Evolutionary conservation across 257 asterid species (phyloP).

Genomic region (Solanum sparsipilum): DNA sequence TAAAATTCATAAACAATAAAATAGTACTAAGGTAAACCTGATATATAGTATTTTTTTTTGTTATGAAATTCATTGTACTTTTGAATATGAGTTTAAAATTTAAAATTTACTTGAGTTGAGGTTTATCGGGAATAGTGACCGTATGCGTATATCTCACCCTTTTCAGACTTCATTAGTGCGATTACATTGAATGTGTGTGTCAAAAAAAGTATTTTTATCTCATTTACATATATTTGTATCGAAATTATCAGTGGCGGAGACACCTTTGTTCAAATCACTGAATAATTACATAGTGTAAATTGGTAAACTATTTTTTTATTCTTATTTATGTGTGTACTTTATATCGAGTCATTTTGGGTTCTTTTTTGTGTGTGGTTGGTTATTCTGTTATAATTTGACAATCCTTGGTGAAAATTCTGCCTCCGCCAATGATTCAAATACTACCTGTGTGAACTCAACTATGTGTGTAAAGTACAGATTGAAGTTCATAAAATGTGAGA

Average conservation of each 20-base stretch:
- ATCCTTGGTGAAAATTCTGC: neutral
- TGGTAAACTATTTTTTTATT: neutral
- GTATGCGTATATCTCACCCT: neutral
- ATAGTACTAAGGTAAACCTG: too few relatives aligned
- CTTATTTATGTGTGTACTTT: neutral
- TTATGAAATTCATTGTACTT: neutral
- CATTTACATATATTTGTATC: neutral
- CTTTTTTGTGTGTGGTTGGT: neutral
- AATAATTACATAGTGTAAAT: fast-evolving
- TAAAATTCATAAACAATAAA: too few relatives aligned
- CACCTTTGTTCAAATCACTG: neutral
- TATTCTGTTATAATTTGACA: neutral
- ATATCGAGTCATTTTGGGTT: neutral
- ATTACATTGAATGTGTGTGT: neutral
- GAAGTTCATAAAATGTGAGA: neutral
- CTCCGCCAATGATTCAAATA: neutral
- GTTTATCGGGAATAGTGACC: fast-evolving
- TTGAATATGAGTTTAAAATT: neutral
- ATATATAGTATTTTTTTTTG: too few relatives aligned
- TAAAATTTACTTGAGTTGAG: neutral
- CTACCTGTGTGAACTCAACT: neutral
- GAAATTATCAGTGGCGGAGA: neutral
- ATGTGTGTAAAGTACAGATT: neutral
- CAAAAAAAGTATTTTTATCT: neutral
- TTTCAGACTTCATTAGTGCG: fast-evolving